These are phyloP conservation scores for Tulasnella sp. DNA, from an alignment of 768 basidiomycete species.

Conservation along the genomic window DNA sequence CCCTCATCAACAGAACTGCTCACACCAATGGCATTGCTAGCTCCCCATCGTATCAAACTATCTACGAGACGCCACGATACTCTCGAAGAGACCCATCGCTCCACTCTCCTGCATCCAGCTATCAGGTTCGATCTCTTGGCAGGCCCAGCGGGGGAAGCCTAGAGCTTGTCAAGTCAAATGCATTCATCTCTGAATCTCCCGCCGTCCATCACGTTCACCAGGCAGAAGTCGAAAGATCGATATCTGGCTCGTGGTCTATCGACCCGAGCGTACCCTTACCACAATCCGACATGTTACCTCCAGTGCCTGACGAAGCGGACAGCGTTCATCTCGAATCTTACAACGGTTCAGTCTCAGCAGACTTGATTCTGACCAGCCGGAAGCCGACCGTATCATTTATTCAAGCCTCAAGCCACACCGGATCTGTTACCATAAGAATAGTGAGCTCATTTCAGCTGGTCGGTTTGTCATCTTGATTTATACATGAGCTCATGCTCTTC, in stretches of 20 bases:
- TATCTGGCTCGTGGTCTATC: conserved; percentile 4
- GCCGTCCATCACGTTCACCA: too few species aligned
- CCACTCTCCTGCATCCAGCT: too few species aligned
- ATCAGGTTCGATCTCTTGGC: too few species aligned
- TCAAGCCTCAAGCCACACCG: not conserved
- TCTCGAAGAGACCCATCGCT: too few species aligned
- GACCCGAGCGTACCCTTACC: not conserved
- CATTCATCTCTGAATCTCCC: too few species aligned
- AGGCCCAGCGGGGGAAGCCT: too few species aligned
- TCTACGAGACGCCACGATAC: too few species aligned
- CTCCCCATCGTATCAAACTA: too few species aligned
- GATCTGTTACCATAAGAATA: not conserved
- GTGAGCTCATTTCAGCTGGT: not conserved
- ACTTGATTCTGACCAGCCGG: not conserved
- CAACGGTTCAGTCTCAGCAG: not conserved
- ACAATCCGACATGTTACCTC: not conserved
- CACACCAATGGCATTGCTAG: too few species aligned
- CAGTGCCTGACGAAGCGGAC: not conserved
- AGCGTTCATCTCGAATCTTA: conserved; percentile 1
- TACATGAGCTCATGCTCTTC: too few species aligned
- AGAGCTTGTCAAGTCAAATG: too few species aligned
- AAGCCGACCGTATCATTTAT: not conserved
- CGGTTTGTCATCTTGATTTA: not conserved
- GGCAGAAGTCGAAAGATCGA: not conserved
- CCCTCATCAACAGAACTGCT: too few species aligned